Evolutionary conservation across 139 green algal species (phyloP), one percentile per base, ranked within the genome.

Genomic region (Deuterostichococcus epilithicus): DNA sequence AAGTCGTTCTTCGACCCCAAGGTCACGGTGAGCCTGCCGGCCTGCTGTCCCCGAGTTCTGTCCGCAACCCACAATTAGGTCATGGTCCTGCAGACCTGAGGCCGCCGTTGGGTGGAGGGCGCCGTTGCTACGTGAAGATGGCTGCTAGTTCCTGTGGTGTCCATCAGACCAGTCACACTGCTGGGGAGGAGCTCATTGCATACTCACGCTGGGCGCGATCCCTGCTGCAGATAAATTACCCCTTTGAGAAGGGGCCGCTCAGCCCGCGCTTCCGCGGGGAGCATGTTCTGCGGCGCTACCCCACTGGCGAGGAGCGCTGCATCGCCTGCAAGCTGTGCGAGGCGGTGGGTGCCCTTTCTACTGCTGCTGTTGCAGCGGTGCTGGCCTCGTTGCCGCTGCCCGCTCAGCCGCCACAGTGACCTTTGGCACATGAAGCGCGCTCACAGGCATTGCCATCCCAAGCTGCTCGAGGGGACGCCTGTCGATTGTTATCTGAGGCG

Each of bases 271-370:
- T 99, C 85, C 87, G 96, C n/a, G 96, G 96, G n/a, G 96, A 99
- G 87, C 96, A 99, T 85, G 96, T 82, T 18, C 85, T 99, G 80
- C 82, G 96, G 3, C 87, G 96, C 1, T 99, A 99, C 83, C 91
- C 95, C 26, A 98, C 93, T 0, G 96, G 96, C 23, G 96, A 99
- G 89, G 96, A 99, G 91, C 87, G 96, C 32, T 99, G 96, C 90
- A 99, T 99, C 70, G 96, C 96, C 4, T 99, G 96, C 94, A 99
- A 99, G 90, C 91, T 99, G 4, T 99, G 96, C 85, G 96, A 99
- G 85, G 96, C 96, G 74, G 92, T 97, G 67, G 86, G 91, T 58
- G 37, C 28, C n/a, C n/a, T 38, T 37, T 32, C 76, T 34, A 63
- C 32, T 20, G 68, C n/a, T 3, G 39, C 39, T 30, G 18, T 47